Evolutionary conservation across 2,329 filamentous ascomycete species (phyloP).

Genomic region (Exophiala spinifera): DNA sequence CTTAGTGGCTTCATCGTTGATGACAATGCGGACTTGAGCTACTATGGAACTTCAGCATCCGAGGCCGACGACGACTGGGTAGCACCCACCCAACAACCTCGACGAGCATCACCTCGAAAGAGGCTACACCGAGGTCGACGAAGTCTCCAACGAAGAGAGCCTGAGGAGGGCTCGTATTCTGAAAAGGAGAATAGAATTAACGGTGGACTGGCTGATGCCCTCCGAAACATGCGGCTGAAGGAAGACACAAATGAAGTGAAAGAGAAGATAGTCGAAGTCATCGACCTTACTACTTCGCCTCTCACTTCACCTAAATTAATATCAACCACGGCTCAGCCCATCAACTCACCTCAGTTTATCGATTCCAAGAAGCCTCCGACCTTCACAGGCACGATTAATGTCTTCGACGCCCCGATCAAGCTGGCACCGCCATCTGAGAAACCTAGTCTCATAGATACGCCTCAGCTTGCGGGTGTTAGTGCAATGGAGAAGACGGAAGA

Average conservation of each 20-base stretch:
- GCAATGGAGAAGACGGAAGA: too few relatives aligned
- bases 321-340: neutral
- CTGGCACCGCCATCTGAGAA: slow-evolving; percentile 12
- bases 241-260: slow-evolving; percentile 20
- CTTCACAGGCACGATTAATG: slow-evolving; percentile 10
- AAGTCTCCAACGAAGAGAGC: slow-evolving; percentile 9
- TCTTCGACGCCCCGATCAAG: slow-evolving; percentile 12
- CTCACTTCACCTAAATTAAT: slow-evolving; percentile 1
- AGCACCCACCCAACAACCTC: neutral
- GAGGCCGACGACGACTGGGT: slow-evolving; percentile 13
- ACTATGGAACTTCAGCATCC: slow-evolving; percentile 21
- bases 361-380: neutral
- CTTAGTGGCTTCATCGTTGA: slow-evolving; percentile 32
- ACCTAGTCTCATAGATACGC: slow-evolving; percentile 10
- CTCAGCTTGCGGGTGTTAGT: neutral
- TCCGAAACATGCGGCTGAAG: slow-evolving; percentile 39
- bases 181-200: slow-evolving; percentile 22
- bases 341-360: slow-evolving; percentile 3
- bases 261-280: slow-evolving; percentile 21
- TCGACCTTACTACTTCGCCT: slow-evolving; percentile 27
- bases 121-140: slow-evolving; percentile 16
- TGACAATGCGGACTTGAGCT: slow-evolving; percentile 30
- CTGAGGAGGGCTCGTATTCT: slow-evolving; percentile 26
- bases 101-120: slow-evolving; percentile 11
- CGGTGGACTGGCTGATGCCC: slow-evolving; percentile 25